phyloP scores from a whole-genome alignment of 129 eudicot genomes.

The Flaveria trinervia region DNA sequence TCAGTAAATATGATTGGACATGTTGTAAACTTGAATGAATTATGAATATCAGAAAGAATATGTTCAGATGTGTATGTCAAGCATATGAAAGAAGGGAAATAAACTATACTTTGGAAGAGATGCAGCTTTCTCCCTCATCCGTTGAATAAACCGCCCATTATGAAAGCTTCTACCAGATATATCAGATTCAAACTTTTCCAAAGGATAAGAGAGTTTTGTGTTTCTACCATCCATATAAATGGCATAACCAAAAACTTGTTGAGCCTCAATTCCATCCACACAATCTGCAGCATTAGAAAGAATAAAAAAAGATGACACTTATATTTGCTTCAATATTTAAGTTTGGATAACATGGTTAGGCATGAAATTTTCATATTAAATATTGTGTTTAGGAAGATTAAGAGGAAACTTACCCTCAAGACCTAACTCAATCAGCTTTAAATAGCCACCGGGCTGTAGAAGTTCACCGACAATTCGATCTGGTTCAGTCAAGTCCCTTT shows the following conservation, averaged over 20 bases:
- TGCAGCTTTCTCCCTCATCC: slow-evolving; percentile 54
- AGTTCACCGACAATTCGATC: slow-evolving; percentile 83
- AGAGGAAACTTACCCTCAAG: slow-evolving; percentile 53
- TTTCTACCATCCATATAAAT: slow-evolving; percentile 57
- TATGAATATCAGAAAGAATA: no score
- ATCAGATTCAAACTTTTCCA: slow-evolving; percentile 48
- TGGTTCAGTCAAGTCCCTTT: slow-evolving; percentile 75
- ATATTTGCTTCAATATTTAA: background rate
- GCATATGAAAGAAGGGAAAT: slow-evolving; percentile 1
- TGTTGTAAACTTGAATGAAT: no score
- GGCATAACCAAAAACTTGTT: slow-evolving; percentile 55
- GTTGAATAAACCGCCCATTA: slow-evolving; percentile 52
- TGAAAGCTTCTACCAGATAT: slow-evolving; percentile 56
- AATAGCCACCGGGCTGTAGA: slow-evolving; percentile 81
- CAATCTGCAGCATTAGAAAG: slow-evolving; percentile 44
- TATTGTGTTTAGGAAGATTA: background rate
- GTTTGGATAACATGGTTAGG: background rate
- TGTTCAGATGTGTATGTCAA: background rate
- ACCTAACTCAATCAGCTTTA: slow-evolving; percentile 76
- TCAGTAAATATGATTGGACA: background rate
- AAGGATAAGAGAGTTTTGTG: slow-evolving; percentile 50
- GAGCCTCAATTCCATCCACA: slow-evolving; percentile 57
- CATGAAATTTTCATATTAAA: background rate
- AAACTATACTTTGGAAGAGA: slow-evolving; percentile 48
- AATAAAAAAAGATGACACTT: background rate